These are phyloP conservation scores for Russula vinacea DNA, from an alignment of 768 basidiomycete species.

Conservation along the genomic window DNA sequence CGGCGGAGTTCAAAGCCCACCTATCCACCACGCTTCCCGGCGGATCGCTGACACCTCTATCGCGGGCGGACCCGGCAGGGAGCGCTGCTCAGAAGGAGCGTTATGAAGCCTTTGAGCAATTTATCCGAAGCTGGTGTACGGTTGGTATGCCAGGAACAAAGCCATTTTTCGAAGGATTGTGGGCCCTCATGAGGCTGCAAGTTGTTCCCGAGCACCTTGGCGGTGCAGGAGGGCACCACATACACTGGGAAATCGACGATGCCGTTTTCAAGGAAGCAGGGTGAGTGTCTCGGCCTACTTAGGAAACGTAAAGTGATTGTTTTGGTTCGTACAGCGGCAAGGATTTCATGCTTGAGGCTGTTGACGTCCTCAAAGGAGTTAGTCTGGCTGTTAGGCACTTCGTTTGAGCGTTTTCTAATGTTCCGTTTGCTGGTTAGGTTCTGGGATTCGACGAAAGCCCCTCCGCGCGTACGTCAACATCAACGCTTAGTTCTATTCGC, in stretches of 20 bases:
- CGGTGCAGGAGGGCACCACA: constrained; percentile 67
- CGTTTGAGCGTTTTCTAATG: constrained; percentile 18
- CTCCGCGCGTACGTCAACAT: constrained; percentile 27
- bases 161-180: constrained; percentile 77
- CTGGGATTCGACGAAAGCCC: constrained; percentile 73
- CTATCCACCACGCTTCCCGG: constrained; percentile 75
- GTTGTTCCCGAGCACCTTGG: constrained; percentile 76
- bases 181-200: constrained; percentile 79
- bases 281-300: constrained; percentile 47
- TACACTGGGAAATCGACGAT: constrained; percentile 92
- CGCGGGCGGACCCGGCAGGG: constrained; percentile 63
- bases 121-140: constrained; percentile 80
- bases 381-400: constrained; percentile 40
- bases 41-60: constrained; percentile 71
- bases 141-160: constrained; percentile 85
- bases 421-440: constrained; percentile 39
- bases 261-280: constrained; percentile 92
- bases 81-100: constrained; percentile 73
- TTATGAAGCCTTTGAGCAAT: constrained; percentile 68
- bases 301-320: constrained; percentile 29
- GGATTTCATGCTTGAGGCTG: constrained; percentile 91
- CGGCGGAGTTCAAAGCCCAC: constrained; percentile 84
- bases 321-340: constrained; percentile 60
- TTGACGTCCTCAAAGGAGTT: constrained; percentile 87
- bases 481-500: constrained; percentile 37